These are phyloP conservation scores for Neocallimastix lanati DNA, from an alignment of 192 early-diverging fungal species.

Conservation along the genomic window DNA sequence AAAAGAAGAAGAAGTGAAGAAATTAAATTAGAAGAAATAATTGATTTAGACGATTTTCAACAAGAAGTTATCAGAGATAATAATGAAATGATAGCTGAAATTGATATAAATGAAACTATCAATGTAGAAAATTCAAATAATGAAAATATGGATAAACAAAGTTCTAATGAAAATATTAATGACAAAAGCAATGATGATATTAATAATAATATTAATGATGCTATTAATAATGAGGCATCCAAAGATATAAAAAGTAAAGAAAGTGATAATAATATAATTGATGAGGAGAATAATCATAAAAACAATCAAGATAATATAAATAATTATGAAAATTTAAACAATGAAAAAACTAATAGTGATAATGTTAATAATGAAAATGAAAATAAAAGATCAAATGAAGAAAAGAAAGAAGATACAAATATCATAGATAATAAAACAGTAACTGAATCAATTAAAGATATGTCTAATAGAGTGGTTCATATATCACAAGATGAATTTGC, in stretches of 20 bases:
- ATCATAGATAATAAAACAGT: neutral
- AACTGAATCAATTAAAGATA: neutral
- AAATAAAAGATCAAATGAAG: neutral
- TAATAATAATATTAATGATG: too few species aligned
- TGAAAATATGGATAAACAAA: too few species aligned
- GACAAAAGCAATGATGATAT: neutral
- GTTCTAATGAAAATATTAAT: too few species aligned
- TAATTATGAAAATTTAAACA: too few species aligned
- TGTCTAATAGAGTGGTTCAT: neutral
- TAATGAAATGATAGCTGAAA: neutral
- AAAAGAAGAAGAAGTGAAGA: neutral
- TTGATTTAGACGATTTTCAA: neutral
- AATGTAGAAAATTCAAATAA: too few species aligned
- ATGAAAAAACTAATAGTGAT: neutral
- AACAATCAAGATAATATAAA: too few species aligned
- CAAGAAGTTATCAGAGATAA: neutral
- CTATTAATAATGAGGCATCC: too few species aligned
- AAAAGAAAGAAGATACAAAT: neutral
- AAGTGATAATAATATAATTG: too few species aligned
- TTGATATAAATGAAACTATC: neutral
- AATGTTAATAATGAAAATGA: neutral
- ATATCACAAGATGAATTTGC: neutral
- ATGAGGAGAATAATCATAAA: too few species aligned
- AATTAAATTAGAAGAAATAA: neutral
- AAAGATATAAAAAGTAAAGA: too few species aligned